Percentiles rank a stretch among this genome's conserved stretches.
Conservation (phyloP, 106 monocot species). For the Dendrobium huoshanense region DNA sequence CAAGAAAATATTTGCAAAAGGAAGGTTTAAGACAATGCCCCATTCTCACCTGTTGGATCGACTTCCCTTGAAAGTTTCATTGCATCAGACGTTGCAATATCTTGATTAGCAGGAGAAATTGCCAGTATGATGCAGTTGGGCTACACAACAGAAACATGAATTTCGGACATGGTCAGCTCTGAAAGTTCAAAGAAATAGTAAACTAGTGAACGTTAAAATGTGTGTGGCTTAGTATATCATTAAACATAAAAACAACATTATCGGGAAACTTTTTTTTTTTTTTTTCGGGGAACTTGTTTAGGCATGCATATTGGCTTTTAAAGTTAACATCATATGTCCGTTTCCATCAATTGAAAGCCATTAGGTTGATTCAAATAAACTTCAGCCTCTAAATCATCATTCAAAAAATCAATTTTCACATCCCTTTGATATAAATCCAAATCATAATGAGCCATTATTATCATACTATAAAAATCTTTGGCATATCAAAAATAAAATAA, state of each 20-base stretch:
- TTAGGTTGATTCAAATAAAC: background rate
- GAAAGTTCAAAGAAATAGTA: background rate
- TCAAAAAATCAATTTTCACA: background rate
- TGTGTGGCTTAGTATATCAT: background rate
- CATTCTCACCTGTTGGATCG: slow-evolving; percentile 52
- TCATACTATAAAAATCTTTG: no score
- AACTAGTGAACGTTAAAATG: background rate
- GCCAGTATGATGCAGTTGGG: slow-evolving; percentile 72
- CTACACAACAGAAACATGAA: slow-evolving; percentile 25
- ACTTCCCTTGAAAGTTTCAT: slow-evolving; percentile 78
- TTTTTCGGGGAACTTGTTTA: background rate
- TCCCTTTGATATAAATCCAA: background rate
- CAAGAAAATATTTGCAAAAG: background rate
- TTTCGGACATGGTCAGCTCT: background rate
- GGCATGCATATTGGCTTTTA: background rate
- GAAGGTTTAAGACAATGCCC: background rate
- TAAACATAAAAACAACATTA: background rate
- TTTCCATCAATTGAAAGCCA: background rate
- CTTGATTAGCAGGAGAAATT: slow-evolving; percentile 89
- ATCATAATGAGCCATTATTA: background rate
- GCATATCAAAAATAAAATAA: no score
- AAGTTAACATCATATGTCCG: background rate
- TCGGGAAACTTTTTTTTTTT: no score
- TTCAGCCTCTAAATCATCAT: background rate
- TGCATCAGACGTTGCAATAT: slow-evolving; percentile 85